These are phyloP conservation scores for Ilex asprella DNA, from an alignment of 257 asterid species.

Conservation along the genomic window DNA sequence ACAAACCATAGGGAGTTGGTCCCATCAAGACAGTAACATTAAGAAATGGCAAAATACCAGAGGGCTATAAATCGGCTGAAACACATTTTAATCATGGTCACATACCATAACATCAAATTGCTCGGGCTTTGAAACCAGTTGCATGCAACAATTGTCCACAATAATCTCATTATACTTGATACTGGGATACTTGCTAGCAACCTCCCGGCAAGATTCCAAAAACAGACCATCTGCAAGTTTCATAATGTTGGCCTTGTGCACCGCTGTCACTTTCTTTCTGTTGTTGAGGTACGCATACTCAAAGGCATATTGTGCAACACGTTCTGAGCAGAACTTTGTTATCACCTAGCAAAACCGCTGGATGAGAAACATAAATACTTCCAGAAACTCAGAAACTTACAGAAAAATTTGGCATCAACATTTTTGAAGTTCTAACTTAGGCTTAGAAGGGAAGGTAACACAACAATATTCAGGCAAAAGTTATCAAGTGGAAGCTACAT, in stretches of 20 bases:
- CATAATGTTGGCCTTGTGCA: slow-evolving; percentile 99
- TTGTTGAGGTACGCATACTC: slow-evolving; percentile 98
- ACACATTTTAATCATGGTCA: not conserved
- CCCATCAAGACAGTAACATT: not conserved
- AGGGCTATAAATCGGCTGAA: slow-evolving; percentile 1
- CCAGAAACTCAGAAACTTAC: not conserved
- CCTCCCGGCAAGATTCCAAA: slow-evolving; percentile 90
- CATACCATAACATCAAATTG: slow-evolving; percentile 97
- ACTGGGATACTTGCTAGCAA: slow-evolving; percentile 87
- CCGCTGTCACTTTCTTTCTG: slow-evolving; percentile 91
- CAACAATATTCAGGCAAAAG: not conserved
- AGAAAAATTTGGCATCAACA: not conserved
- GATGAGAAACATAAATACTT: slow-evolving; percentile 23
- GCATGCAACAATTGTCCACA: slow-evolving; percentile 99
- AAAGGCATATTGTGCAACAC: slow-evolving; percentile 92
- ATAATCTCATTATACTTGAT: slow-evolving; percentile 88
- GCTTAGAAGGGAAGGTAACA: not conserved
- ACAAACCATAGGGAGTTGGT: no score
- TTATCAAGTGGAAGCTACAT: no score
- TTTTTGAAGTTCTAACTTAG: no score
- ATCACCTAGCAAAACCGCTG: slow-evolving; percentile 58
- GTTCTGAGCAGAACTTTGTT: slow-evolving; percentile 94
- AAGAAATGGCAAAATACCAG: not conserved
- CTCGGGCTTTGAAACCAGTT: slow-evolving; percentile 99
- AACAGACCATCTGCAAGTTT: slow-evolving; percentile 98